A percentile compares a stretch with the other conserved stretches of the same genome.
phyloP scores from a whole-genome alignment of 352 stramenopile genomes.

The Globisporangium canariense region DNA sequence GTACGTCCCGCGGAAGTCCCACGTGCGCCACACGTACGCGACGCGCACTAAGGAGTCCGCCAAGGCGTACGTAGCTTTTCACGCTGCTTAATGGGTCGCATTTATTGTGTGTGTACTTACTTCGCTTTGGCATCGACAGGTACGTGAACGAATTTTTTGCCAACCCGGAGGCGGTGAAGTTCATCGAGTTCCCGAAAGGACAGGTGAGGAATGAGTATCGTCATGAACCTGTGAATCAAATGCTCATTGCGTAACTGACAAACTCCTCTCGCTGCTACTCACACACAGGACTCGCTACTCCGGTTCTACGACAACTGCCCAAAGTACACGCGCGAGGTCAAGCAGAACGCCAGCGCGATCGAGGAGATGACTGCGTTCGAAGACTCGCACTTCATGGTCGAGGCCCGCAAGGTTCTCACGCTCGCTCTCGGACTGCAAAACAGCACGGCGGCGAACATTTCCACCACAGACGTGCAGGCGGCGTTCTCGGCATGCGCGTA shows the following conservation, averaged over 20 bases:
- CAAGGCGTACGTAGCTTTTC: conserved; percentile 30
- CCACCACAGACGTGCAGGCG: conserved; percentile 33
- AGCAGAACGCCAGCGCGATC: conserved; percentile 44
- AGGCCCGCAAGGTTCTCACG: conserved; percentile 26
- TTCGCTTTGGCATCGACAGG: conserved; percentile 17
- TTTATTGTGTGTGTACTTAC: neutral
- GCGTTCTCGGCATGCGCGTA: conserved; percentile 67
- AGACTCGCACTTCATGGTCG: conserved; percentile 28
- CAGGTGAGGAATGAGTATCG: neutral
- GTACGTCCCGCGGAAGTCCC: conserved; percentile 40
- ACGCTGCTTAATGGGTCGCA: neutral
- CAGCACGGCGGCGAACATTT: conserved; percentile 20
- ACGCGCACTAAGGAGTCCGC: conserved; percentile 55
- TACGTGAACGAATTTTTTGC: conserved; percentile 60
- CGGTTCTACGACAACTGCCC: conserved; percentile 72
- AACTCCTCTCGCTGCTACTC: neutral
- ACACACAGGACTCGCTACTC: conserved; percentile 39
- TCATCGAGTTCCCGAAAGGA: conserved; percentile 37
- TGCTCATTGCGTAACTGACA: neutral
- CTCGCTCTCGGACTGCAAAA: conserved; percentile 36
- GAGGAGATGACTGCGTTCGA: conserved; percentile 39
- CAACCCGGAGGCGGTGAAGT: conserved; percentile 46
- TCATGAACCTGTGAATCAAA: neutral
- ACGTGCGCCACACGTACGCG: conserved; percentile 49
- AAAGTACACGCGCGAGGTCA: conserved; percentile 53